These are phyloP conservation scores for Pichia heedii DNA, from an alignment of 805 yeast species.

Conservation along the genomic window DNA sequence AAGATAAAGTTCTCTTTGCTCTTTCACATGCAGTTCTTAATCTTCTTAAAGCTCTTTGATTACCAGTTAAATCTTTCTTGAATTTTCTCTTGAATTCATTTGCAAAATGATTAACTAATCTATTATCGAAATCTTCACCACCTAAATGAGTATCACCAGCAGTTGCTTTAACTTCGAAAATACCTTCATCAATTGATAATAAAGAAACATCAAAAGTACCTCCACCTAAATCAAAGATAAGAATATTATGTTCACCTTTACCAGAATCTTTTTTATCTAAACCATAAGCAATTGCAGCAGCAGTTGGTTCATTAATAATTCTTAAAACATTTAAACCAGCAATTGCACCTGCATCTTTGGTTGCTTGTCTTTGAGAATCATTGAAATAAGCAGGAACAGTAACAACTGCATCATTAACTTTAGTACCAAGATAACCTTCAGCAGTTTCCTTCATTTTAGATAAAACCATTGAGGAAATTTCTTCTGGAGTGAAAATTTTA, in stretches of 20 bases:
- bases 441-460: slow-evolving; percentile 84
- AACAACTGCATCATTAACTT: slow-evolving; percentile 85
- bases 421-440: slow-evolving; percentile 78
- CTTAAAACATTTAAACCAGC: slow-evolving; percentile 93
- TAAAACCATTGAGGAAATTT: slow-evolving; percentile 87
- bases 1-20: slow-evolving; percentile 96
- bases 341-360: slow-evolving; percentile 95
- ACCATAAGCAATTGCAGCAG: slow-evolving; percentile 97
- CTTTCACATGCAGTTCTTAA: slow-evolving; percentile 98
- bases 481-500: slow-evolving; percentile 88
- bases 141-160: slow-evolving; percentile 90
- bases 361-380: slow-evolving; percentile 97
- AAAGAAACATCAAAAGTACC: slow-evolving; percentile 97
- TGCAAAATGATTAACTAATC: slow-evolving; percentile 89
- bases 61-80: slow-evolving; percentile 84
- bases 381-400: slow-evolving; percentile 97
- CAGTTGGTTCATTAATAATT: slow-evolving; percentile 95
- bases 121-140: slow-evolving; percentile 98
- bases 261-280: slow-evolving; percentile 73
- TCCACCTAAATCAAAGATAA: slow-evolving; percentile 94
- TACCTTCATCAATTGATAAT: slow-evolving; percentile 89
- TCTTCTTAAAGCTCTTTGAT: slow-evolving; percentile 97
- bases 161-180: slow-evolving; percentile 92
- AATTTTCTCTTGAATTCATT: slow-evolving; percentile 96
- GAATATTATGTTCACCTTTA: slow-evolving; percentile 67